A percentile compares a stretch with the other conserved stretches of the same genome.
phyloP scores from a whole-genome alignment of 495 filamentous ascomycete species.

The Apiosordaria backusii region DNA sequence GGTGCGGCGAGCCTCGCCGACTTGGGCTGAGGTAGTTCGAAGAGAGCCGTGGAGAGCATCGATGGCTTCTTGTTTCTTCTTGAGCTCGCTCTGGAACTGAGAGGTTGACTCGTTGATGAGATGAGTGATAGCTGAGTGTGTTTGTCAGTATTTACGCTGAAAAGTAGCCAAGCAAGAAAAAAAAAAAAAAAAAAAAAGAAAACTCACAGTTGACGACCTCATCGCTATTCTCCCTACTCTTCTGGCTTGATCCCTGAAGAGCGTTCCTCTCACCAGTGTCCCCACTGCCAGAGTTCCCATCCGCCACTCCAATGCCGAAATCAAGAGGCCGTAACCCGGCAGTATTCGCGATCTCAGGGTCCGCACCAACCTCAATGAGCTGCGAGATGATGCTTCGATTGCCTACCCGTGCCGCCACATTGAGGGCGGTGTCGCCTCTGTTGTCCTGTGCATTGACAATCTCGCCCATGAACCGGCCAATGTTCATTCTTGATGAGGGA shows the following conservation, averaged over 20 bases:
- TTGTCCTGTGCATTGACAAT: constrained; percentile 92
- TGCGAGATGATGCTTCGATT: constrained; percentile 90
- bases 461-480: constrained; percentile 89
- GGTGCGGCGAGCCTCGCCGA: constrained; percentile 68
- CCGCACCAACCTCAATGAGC: constrained; percentile 86
- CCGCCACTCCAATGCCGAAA: constrained; percentile 77
- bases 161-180: constrained; percentile 11
- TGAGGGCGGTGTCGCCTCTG: constrained; percentile 89
- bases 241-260: constrained; percentile 38
- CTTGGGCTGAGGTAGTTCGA: constrained; percentile 70
- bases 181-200: neutral
- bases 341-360: constrained; percentile 82
- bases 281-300: constrained; percentile 45
- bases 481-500: constrained; percentile 62
- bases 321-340: constrained; percentile 82
- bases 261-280: constrained; percentile 32
- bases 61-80: constrained; percentile 75
- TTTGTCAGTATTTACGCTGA: constrained; percentile 26
- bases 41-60: constrained; percentile 73
- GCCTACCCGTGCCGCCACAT: constrained; percentile 84
- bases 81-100: constrained; percentile 70
- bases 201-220: constrained; percentile 68
- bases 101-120: constrained; percentile 69
- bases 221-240: constrained; percentile 57
- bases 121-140: constrained; percentile 61